These are phyloP conservation scores for Thamnidium elegans DNA, from an alignment of 192 early-diverging fungal species.

Conservation along the genomic window DNA sequence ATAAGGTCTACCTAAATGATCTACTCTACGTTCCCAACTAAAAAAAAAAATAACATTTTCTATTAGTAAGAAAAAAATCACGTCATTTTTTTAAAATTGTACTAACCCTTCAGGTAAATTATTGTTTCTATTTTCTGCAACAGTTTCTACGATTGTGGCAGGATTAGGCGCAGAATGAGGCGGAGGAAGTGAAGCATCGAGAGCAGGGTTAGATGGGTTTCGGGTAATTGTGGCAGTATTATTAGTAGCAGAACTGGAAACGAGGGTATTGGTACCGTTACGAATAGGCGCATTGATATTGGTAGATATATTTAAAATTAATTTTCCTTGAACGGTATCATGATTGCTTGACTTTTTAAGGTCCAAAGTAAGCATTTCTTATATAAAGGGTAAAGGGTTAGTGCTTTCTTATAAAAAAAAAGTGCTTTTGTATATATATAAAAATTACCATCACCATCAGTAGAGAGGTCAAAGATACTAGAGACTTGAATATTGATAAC, in stretches of 20 bases:
- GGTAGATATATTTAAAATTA: slow-evolving; percentile 74
- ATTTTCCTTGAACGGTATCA: slow-evolving; percentile 83
- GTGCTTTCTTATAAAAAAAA: background rate
- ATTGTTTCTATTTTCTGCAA: background rate
- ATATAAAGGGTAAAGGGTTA: background rate
- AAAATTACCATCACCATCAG: slow-evolving; percentile 64
- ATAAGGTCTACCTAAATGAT: slow-evolving; percentile 91
- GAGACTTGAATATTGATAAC: slow-evolving; percentile 83
- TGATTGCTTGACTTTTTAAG: slow-evolving; percentile 81
- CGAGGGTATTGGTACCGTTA: slow-evolving; percentile 32
- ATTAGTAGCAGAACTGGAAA: background rate
- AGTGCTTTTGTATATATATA: background rate
- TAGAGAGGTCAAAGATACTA: slow-evolving; percentile 73
- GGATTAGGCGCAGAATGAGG: background rate
- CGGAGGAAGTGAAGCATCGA: background rate
- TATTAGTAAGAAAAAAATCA: slow-evolving; percentile 44
- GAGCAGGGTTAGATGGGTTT: background rate
- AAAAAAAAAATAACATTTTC: slow-evolving; percentile 60
- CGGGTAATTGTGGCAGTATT: background rate
- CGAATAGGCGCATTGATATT: slow-evolving; percentile 50
- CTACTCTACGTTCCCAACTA: slow-evolving; percentile 95
- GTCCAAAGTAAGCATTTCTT: slow-evolving; percentile 87
- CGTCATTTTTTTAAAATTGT: slow-evolving; percentile 54
- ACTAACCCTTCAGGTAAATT: slow-evolving; percentile 13
- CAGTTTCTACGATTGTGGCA: background rate